phyloP scores from a whole-genome alignment of 148 eudicot genomes.

The Heliosperma pusillum region DNA sequence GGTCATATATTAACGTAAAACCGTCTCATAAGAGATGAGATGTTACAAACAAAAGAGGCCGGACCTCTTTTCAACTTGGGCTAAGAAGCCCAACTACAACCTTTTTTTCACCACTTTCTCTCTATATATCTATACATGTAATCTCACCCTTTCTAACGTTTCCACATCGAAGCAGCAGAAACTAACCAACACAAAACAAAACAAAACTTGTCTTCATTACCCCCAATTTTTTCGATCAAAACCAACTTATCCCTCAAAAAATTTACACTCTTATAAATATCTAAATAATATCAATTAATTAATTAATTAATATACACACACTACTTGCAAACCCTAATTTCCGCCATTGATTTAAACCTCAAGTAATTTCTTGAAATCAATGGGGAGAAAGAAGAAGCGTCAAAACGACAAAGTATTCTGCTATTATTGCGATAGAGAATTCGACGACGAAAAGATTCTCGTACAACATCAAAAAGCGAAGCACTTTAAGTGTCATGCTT shows the following conservation, averaged over 20 bases:
- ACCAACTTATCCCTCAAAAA: neutral
- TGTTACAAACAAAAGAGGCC: too few species aligned
- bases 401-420: conserved; percentile 65
- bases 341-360: neutral
- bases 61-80: too few species aligned
- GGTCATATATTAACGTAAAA: too few species aligned
- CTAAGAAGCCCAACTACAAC: neutral
- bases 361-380: conserved; percentile 6
- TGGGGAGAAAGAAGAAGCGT: conserved; percentile 93
- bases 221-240: neutral
- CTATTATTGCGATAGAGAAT: conserved; percentile 94
- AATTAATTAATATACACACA: too few species aligned
- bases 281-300: neutral
- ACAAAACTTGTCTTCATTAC: neutral
- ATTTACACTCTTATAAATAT: neutral
- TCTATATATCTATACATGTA: too few species aligned
- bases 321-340: neutral
- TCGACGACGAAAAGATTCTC: conserved; percentile 94
- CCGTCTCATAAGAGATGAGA: too few species aligned
- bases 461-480: conserved; percentile 97
- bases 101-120: too few species aligned
- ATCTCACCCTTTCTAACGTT: neutral
- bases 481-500: conserved; percentile 92
- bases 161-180: neutral
- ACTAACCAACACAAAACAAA: neutral